A percentile compares a stretch with the other conserved stretches of the same genome.
phyloP scores from a whole-genome alignment of 257 asterid genomes.

The Nicotiana otophora region DNA sequence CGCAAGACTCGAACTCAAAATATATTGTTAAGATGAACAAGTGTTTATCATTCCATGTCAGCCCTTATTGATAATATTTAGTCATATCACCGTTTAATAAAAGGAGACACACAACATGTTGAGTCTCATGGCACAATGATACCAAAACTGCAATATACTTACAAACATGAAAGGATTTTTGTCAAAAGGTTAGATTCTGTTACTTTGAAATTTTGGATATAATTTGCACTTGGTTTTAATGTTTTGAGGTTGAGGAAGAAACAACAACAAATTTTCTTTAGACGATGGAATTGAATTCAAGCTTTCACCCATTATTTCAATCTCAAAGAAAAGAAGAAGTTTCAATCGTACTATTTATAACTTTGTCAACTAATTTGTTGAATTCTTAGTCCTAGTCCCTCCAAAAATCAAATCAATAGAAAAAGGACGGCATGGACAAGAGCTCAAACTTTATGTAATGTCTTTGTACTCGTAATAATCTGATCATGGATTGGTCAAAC shows the following conservation, averaged over 20 bases:
- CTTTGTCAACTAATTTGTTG: conserved; percentile 1
- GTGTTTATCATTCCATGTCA: too few species aligned
- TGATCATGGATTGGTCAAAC: not conserved
- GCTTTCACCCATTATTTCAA: conserved; percentile 10
- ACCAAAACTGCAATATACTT: not conserved
- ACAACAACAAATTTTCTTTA: conserved; percentile 1
- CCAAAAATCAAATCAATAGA: not conserved
- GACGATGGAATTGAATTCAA: conserved; percentile 15
- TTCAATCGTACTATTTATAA: not conserved
- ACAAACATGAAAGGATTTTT: not conserved
- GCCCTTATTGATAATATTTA: not conserved
- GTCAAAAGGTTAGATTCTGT: not conserved
- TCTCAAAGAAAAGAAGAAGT: conserved; percentile 6
- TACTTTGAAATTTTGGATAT: not conserved
- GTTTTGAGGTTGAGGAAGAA: not conserved
- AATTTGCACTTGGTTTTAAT: not conserved
- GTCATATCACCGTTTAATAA: not conserved
- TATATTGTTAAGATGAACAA: too few species aligned
- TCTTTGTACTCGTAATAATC: not conserved
- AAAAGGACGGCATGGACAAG: not conserved
- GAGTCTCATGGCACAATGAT: not conserved
- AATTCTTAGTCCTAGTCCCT: not conserved
- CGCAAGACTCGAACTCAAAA: accelerated
- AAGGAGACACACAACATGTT: not conserved
- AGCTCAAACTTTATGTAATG: not conserved